Conservation (phyloP, 2,329 filamentous ascomycete genomes). For the Botrytis tulipae region DNA sequence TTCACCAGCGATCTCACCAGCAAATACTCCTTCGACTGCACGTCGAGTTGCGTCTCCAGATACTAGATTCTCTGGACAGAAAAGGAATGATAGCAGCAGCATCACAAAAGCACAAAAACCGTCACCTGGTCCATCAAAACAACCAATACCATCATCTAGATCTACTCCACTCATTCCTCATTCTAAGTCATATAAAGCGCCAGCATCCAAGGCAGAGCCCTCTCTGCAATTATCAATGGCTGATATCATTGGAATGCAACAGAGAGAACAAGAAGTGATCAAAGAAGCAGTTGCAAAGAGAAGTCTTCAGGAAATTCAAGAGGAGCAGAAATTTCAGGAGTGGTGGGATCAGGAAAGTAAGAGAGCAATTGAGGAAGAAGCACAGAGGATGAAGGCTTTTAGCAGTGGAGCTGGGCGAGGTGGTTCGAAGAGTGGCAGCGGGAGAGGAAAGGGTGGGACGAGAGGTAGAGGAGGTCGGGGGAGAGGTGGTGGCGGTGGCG, state of each 20-base stretch:
- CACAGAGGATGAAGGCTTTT: constrained; percentile 25
- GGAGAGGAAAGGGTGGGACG: constrained; percentile 25
- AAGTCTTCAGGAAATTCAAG: constrained; percentile 89
- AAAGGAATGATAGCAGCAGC: constrained; percentile 25
- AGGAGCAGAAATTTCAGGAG: constrained; percentile 94
- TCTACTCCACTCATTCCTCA: constrained; percentile 51
- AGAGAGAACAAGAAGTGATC: constrained; percentile 77
- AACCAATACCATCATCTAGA: constrained; percentile 30
- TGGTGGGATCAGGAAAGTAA: constrained; percentile 91
- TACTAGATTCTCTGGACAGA: constrained; percentile 60
- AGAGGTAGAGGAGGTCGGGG: constrained; percentile 24
- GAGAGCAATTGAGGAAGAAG: constrained; percentile 53
- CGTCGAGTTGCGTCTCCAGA: constrained; percentile 58
- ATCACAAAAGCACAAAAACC: constrained; percentile 24
- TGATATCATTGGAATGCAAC: constrained; percentile 86
- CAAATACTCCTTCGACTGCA: constrained; percentile 38
- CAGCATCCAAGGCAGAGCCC: constrained; percentile 59
- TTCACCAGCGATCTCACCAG: constrained; percentile 33
- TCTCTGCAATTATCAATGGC: constrained; percentile 71
- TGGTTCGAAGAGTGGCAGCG: constrained; percentile 30
- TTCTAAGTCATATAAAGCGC: constrained; percentile 58
- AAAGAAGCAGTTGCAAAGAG: constrained; percentile 84
- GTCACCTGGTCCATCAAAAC: constrained; percentile 23
- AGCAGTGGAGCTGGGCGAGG: constrained; percentile 25
- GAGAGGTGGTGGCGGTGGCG: constrained; percentile 1